These are phyloP conservation scores for Tulasnella sp. DNA, from an alignment of 768 basidiomycete genomes.

Conservation along the genomic window DNA sequence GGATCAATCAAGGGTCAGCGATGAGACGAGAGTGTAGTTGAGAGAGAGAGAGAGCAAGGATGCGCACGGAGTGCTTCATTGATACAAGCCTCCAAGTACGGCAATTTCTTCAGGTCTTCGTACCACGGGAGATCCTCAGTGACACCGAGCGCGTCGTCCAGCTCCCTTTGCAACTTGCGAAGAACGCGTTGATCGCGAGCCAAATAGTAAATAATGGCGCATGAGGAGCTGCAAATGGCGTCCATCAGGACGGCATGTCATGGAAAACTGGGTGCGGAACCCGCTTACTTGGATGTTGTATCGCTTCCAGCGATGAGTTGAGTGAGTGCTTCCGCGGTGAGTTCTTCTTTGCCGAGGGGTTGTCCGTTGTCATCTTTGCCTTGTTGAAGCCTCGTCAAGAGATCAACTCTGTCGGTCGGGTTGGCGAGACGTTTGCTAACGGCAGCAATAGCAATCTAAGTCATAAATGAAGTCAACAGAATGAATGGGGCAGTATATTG, in stretches of 20 bases:
- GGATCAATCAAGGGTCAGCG: too few species aligned
- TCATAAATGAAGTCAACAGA: background rate
- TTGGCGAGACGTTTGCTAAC: slow-evolving; percentile 64
- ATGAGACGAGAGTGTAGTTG: background rate
- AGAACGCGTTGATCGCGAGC: slow-evolving; percentile 56
- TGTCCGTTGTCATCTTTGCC: slow-evolving; percentile 71
- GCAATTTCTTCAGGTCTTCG: slow-evolving; percentile 59
- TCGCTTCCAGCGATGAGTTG: slow-evolving; percentile 84
- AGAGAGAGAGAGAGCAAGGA: slow-evolving; percentile 46
- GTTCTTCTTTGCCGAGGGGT: slow-evolving; percentile 66
- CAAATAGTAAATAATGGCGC: slow-evolving; percentile 80
- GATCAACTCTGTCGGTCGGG: slow-evolving; percentile 62
- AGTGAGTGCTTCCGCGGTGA: slow-evolving; percentile 82
- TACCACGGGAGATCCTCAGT: slow-evolving; percentile 46
- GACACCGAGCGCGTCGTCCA: slow-evolving; percentile 51
- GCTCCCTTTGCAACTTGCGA: slow-evolving; percentile 62
- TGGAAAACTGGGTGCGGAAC: background rate
- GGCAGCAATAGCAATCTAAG: slow-evolving; percentile 25
- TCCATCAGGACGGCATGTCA: background rate
- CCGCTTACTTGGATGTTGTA: slow-evolving; percentile 87
- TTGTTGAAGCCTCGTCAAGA: slow-evolving; percentile 69
- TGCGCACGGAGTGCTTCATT: slow-evolving; percentile 78
- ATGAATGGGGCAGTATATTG: background rate
- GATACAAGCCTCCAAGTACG: slow-evolving; percentile 80
- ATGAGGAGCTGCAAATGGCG: slow-evolving; percentile 53